Evolutionary conservation across 805 yeast species (phyloP).

Genomic region (Debaryomyces castellii): DNA sequence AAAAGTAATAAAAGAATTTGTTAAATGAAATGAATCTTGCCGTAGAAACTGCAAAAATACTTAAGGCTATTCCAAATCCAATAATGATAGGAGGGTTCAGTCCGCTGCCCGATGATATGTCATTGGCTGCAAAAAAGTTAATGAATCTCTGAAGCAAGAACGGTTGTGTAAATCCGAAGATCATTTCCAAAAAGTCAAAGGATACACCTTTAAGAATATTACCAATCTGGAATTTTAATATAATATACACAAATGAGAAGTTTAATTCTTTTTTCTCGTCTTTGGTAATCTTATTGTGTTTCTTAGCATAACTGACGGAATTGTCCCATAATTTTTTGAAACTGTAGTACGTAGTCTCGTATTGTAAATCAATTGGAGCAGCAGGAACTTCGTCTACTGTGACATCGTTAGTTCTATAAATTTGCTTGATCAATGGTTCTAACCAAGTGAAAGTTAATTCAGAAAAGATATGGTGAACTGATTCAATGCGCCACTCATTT

Average conservation of each 20-base stretch:
- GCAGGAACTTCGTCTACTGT: slow-evolving; percentile 64
- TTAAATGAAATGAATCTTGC: slow-evolving; percentile 22
- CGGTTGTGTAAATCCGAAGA: slow-evolving; percentile 24
- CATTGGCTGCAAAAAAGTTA: slow-evolving; percentile 19
- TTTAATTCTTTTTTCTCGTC: slow-evolving; percentile 9
- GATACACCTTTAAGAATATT: slow-evolving; percentile 11
- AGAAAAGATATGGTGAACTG: slow-evolving; percentile 20
- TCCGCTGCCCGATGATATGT: slow-evolving; percentile 4
- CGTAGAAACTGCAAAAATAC: slow-evolving; percentile 25
- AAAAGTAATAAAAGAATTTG: slow-evolving; percentile 14
- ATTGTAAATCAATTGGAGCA: slow-evolving; percentile 12
- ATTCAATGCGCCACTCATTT: slow-evolving; percentile 23
- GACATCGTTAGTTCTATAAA: slow-evolving; percentile 22
- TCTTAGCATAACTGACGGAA: slow-evolving; percentile 12
- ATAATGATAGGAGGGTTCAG: slow-evolving; percentile 16
- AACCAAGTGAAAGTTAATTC: slow-evolving; percentile 26
- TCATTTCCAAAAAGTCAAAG: slow-evolving; percentile 22
- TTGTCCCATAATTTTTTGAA: slow-evolving; percentile 24
- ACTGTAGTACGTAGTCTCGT: slow-evolving; percentile 14
- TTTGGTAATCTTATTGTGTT: slow-evolving; percentile 7
- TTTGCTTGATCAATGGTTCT: slow-evolving; percentile 22
- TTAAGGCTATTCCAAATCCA: slow-evolving; percentile 23
- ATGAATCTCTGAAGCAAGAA: slow-evolving; percentile 30
- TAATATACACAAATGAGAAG: slow-evolving; percentile 21
- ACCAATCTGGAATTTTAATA: slow-evolving; percentile 15